Base-by-base conservation (phyloP, 768 basidiomycete species). In the Tricholoma furcatifolium region DNA sequence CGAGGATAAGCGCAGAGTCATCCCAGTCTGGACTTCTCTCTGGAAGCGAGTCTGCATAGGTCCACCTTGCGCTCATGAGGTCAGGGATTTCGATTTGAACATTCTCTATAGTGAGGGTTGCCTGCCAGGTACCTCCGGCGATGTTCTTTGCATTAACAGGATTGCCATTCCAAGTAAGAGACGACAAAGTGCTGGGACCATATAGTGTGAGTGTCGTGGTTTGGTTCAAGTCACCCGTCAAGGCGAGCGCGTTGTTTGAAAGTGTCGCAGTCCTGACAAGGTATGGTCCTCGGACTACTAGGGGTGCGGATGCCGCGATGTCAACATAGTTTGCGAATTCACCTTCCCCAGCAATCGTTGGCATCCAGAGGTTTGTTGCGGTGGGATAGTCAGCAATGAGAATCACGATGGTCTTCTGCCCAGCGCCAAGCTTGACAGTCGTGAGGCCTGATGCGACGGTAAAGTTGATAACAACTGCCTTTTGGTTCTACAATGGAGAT, bases 331-430 rank as follows among this genome's bases (percentile, higher is more conserved):
- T 42, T 6, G 51, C 49, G 12, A 59, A 43, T 1, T 56, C 48
- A 1, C 58, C 58, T 3, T 18, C 34, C 9, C 55, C 58, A 14
- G 58, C 32, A 46, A 59, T 54, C 1, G 58, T 59, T 2, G 58
- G 58, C 55, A 56, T 56, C 58, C 58, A 59, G 23, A 59, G 50
- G 21, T 43, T 54, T 9, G 50, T 51, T 2, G 58, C 58, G 9
- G 55, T 54, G 24, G 54, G 43, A 24, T 59, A 59, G 46, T 59
- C 58, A 14, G 55, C 58, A 17, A 59, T 51, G 47, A 59, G 46
- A 18, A 56, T 32, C 21, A 53, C 48, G 9, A 56, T 23, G 7
- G 31, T 52, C 21, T 53, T 50, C 2, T 50, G 44, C 4, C 41
- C 36, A 12, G 18, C 34, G 43, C 31, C 27, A 11, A 53, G 43